Conservation (phyloP, 805 yeast species). For the Zygosaccharomyces pseudorouxii region DNA sequence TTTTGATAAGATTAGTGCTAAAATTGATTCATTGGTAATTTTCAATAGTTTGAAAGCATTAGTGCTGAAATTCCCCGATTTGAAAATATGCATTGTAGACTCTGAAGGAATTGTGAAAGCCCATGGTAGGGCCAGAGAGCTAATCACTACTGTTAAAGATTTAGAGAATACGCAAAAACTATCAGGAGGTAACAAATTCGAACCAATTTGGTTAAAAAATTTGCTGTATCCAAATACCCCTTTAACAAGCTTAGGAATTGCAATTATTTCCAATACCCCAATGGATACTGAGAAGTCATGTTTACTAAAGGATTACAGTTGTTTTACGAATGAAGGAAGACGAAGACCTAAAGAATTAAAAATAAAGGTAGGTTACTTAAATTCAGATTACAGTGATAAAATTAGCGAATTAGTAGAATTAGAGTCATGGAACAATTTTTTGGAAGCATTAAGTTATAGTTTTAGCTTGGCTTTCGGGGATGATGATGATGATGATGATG, state of each 20-base stretch:
- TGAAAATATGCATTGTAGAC: slow-evolving; percentile 25
- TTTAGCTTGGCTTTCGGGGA: slow-evolving; percentile 32
- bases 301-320: slow-evolving; percentile 22
- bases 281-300: slow-evolving; percentile 26
- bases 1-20: slow-evolving; percentile 13
- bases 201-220: slow-evolving; percentile 17
- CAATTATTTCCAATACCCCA: slow-evolving; percentile 24
- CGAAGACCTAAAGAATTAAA: slow-evolving; percentile 28
- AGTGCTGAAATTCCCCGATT: slow-evolving; percentile 13
- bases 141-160: slow-evolving; percentile 1
- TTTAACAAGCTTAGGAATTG: slow-evolving; percentile 18
- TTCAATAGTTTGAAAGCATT: slow-evolving; percentile 28
- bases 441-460: slow-evolving; percentile 32
- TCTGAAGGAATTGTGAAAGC: slow-evolving; percentile 15
- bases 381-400: slow-evolving; percentile 30
- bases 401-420: slow-evolving; percentile 32
- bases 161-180: neutral
- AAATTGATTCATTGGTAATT: slow-evolving; percentile 10
- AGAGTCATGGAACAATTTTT: slow-evolving; percentile 24
- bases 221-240: slow-evolving; percentile 11
- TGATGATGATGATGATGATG: slow-evolving; percentile 20
- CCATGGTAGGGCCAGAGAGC: slow-evolving; percentile 5
- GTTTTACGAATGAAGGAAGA: slow-evolving; percentile 19
- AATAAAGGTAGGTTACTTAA: slow-evolving; percentile 33
- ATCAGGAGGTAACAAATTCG: slow-evolving; percentile 10